phyloP scores from a whole-genome alignment of 1,284 basidiomycete species.

The Exobasidium rhododendri region DNA sequence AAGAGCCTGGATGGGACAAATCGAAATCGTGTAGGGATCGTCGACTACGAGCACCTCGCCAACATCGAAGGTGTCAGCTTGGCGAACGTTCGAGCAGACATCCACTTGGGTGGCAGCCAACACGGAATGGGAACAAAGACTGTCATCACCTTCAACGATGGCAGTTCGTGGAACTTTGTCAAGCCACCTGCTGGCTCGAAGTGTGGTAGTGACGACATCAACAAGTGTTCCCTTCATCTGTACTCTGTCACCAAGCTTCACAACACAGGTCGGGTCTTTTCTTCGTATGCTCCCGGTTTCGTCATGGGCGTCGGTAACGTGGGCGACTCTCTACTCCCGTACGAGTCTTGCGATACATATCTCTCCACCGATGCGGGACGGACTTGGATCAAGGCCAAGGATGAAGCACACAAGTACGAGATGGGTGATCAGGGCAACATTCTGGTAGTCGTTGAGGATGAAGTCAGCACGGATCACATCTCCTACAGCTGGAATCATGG shows the following conservation, averaged over 20 bases:
- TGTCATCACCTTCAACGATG: conserved; percentile 87
- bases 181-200: conserved; percentile 66
- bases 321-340: conserved; percentile 68
- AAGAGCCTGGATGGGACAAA: conserved; percentile 85
- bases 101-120: conserved; percentile 60
- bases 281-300: conserved; percentile 86
- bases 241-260: conserved; percentile 86
- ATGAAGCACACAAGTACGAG: conserved; percentile 86
- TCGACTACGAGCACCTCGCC: conserved; percentile 87
- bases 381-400: conserved; percentile 74
- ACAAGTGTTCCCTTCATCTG: conserved; percentile 78
- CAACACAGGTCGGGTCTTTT: conserved; percentile 90
- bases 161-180: conserved; percentile 73
- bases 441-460: conserved; percentile 80
- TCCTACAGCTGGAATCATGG: conserved; percentile 84
- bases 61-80: conserved; percentile 91
- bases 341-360: conserved; percentile 90
- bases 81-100: conserved; percentile 80
- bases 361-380: conserved; percentile 83
- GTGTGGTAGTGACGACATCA: conserved; percentile 60
- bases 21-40: conserved; percentile 78
- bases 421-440: conserved; percentile 86
- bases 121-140: conserved; percentile 67
- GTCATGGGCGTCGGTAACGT: conserved; percentile 92
- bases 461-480: conserved; percentile 71